Base-by-base conservation (phyloP, 352 stramenopile genomes). In the Phytophthora podocarpi region DNA sequence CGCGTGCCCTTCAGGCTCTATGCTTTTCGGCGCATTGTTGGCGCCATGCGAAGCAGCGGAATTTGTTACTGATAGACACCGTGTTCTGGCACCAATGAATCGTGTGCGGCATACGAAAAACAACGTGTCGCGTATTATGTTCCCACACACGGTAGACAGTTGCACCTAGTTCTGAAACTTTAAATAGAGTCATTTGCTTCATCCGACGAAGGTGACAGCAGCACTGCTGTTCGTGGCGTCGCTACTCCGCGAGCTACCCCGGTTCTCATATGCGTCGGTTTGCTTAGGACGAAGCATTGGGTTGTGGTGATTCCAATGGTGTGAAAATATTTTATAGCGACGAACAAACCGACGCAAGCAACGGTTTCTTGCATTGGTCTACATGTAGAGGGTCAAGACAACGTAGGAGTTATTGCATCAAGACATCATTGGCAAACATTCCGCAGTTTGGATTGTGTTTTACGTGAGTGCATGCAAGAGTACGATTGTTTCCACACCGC, bases 1-100 rank as follows among this genome's bases (percentile, higher is more conserved):
- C 26, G 24, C 37, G 1, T 35, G 57, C 42, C 26, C 49, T 67
- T 72, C 56, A 56, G 35, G 24, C 36, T 64, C 52, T 63, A 41
- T 45, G 43, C 55, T 36, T 37, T 27, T 34, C 20, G 34, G 10
- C 32, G 21, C 37, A 36, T 51, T 27, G 50, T 68, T 58, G 59
- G 59, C 45, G 21, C n/a, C 36, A 16, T 68, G 42, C 13, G 13
- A 31, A 47, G 42, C 20, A 37, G 46, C 47, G 54, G 57, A 31
- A 60, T 52, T 60, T 59, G n/a, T 21, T 32, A 43, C n/a, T 37
- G n/a, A n/a, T 10, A 9, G 18, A 18, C 11, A 50, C 39, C 31
- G 42, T 43, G 20, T 55, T 55, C 7, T 51, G 28, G 43, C 11
- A 39, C 39, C 18, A 43, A 27, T 43, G 37, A 23, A 43, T 18